Evolutionary conservation across 441 rosid species (phyloP), one percentile per base, ranked within the genome.

Genomic region (Gossypium trilobum): DNA sequence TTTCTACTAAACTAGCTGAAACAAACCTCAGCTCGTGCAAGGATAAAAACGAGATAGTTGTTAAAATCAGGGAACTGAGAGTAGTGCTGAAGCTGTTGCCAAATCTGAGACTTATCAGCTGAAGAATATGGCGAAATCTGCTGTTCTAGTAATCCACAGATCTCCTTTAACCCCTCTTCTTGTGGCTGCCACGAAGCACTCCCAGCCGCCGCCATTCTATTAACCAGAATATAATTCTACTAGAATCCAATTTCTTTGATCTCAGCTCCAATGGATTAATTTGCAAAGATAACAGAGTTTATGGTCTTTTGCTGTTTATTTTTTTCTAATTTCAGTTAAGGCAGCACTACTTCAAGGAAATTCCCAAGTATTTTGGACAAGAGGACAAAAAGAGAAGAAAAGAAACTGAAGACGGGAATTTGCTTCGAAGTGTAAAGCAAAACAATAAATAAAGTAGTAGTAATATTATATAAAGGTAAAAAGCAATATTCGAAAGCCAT

Each of bases 51-150:
- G 67, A 95, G 98, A 74, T 95, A 95, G 82, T 91, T 95, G 78
- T 90, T 95, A 85, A 95, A 93, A 87, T 93, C 99, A 46, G 98
- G 97, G 81, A 89, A 77, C 81, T 91, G 94, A 68, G 98, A 93
- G 82, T 85, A 89, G 81, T 86, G 93, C 17, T 95, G 92, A 60
- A 95, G 97, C 70, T 95, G 95, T 74, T 88, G 87, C 98, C 90
- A 87, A 86, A 95, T 86, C 93, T 88, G 97, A 74, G 97, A 91
- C 90, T 95, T 93, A 77, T 91, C 98, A 67, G 87, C 88, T 44
- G 84, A 79, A 71, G 96, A 91, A 78, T 96, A 75, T 56, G 95
- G 93, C 17, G 97, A 95, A 74, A 95, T 92, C 86, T 95, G 99
- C 74, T 89, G 91, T 81, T 91, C 92, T 46, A 92, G 84, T 73